These are phyloP conservation scores for Trichoderma gamsii DNA, from an alignment of 495 filamentous ascomycete species.

Conservation along the genomic window DNA sequence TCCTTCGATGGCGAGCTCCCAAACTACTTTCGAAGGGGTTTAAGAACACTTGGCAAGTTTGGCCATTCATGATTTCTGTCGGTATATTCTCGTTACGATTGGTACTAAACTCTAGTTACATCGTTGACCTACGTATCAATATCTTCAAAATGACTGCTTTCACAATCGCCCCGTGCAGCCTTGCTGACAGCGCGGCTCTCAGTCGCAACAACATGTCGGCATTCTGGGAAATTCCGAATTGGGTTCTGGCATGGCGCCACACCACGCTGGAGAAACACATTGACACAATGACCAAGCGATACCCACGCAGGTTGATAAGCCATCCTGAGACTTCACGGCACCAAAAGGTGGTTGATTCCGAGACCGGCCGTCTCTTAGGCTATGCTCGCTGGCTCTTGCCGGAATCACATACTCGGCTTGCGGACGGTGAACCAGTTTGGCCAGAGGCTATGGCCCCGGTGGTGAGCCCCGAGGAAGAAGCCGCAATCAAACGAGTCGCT, in stretches of 20 bases:
- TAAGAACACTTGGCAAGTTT: neutral
- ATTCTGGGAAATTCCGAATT: slow-evolving; percentile 28
- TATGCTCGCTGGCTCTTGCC: slow-evolving; percentile 30
- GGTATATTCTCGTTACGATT: no score
- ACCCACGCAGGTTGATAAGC: slow-evolving; percentile 22
- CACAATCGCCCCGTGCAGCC: neutral
- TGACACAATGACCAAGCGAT: slow-evolving; percentile 21
- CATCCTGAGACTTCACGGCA: slow-evolving; percentile 24
- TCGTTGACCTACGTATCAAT: no score
- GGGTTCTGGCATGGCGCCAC: slow-evolving; percentile 25
- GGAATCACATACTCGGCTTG: neutral
- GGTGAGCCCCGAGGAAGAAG: slow-evolving; percentile 21
- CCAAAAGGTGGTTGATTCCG: slow-evolving; percentile 28
- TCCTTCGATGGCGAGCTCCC: neutral
- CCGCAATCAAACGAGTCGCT: slow-evolving; percentile 21
- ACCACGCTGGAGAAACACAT: slow-evolving; percentile 24
- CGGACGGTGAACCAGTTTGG: neutral
- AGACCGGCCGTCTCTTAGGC: slow-evolving; percentile 24
- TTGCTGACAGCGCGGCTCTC: slow-evolving; percentile 24
- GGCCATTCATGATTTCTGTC: neutral
- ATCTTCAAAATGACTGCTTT: neutral
- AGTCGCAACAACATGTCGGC: slow-evolving; percentile 26
- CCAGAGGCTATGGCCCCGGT: slow-evolving; percentile 9
- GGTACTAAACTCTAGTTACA: no score
- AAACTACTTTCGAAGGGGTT: neutral